Percentiles rank a stretch among this genome's conserved stretches.
Evolutionary conservation across 1,284 basidiomycete genomes (phyloP).

Genomic region (Cerioporus squamosus): DNA sequence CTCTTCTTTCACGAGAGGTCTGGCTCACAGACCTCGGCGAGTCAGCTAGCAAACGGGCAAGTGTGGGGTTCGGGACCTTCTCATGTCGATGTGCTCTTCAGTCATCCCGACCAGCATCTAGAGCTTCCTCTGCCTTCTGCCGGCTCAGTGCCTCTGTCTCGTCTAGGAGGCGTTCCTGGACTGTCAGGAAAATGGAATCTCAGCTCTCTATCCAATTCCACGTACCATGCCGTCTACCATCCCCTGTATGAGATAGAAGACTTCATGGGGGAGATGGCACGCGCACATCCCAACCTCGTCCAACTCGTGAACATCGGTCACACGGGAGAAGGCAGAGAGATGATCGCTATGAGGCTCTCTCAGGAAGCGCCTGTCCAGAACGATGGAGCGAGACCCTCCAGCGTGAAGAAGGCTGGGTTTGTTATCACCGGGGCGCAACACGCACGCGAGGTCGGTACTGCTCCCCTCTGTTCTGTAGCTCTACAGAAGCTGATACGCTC

Average conservation of each 20-base stretch:
- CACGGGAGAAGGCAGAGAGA: slow-evolving; percentile 57
- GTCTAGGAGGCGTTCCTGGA: not conserved
- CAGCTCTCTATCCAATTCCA: slow-evolving; percentile 37
- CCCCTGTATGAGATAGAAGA: slow-evolving; percentile 53
- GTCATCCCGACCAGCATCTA: not conserved
- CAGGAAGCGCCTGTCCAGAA: slow-evolving; percentile 16
- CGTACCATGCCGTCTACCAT: slow-evolving; percentile 59
- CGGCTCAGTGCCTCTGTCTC: slow-evolving; percentile 2
- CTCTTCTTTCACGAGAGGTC: not conserved
- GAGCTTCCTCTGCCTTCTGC: slow-evolving; percentile 4
- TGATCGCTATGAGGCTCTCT: slow-evolving; percentile 54
- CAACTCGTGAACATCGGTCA: slow-evolving; percentile 51
- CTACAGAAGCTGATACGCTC: too few relatives aligned
- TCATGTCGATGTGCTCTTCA: slow-evolving; percentile 27
- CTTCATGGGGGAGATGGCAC: slow-evolving; percentile 53
- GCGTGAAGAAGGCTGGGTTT: slow-evolving; percentile 52
- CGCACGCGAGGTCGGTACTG: slow-evolving; percentile 48
- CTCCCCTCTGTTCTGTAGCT: not conserved
- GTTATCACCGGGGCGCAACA: slow-evolving; percentile 81
- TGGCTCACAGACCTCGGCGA: not conserved
- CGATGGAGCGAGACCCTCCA: not conserved
- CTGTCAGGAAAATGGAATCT: slow-evolving; percentile 30
- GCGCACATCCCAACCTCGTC: slow-evolving; percentile 46
- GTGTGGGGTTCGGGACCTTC: slow-evolving; percentile 34
- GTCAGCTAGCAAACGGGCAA: slow-evolving; percentile 31